These are phyloP conservation scores for Trypanosoma cruzi DNA, from an alignment of 208 protist genomes.

Conservation along the genomic window DNA sequence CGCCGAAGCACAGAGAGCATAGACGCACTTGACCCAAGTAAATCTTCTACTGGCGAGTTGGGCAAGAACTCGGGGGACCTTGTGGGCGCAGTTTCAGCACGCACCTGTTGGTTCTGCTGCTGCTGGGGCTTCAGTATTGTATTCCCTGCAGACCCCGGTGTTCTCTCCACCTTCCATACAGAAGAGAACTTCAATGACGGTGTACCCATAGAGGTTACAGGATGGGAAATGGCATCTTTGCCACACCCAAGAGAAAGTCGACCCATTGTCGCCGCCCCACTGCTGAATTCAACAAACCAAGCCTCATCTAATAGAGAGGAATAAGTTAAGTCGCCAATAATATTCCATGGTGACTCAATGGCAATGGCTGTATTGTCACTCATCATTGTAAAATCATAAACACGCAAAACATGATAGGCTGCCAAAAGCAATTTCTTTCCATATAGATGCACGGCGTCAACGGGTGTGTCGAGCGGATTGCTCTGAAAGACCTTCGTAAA, in stretches of 20 bases:
- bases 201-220: neutral
- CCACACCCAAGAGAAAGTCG: slow-evolving; percentile 34
- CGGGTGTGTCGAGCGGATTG: slow-evolving; percentile 40
- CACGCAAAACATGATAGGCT: slow-evolving; percentile 47
- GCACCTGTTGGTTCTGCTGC: neutral
- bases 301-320: slow-evolving; percentile 59
- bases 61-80: neutral
- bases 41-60: slow-evolving; percentile 30
- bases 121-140: neutral
- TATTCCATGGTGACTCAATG: slow-evolving; percentile 67
- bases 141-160: neutral
- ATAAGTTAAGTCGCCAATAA: slow-evolving; percentile 69
- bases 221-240: neutral
- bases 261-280: slow-evolving; percentile 45
- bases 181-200: neutral
- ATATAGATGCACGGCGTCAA: slow-evolving; percentile 68
- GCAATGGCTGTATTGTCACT: slow-evolving; percentile 36
- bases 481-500: slow-evolving; percentile 61
- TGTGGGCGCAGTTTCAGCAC: neutral
- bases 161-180: neutral
- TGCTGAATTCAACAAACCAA: slow-evolving; percentile 67
- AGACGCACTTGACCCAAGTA: slow-evolving; percentile 31
- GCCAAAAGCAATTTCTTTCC: slow-evolving; percentile 67
- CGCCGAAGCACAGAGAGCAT: slow-evolving; percentile 42
- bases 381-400: slow-evolving; percentile 55